Base-by-base conservation (phyloP, 1,139 yeast genomes). In the Zygosaccharomyces sapae region DNA sequence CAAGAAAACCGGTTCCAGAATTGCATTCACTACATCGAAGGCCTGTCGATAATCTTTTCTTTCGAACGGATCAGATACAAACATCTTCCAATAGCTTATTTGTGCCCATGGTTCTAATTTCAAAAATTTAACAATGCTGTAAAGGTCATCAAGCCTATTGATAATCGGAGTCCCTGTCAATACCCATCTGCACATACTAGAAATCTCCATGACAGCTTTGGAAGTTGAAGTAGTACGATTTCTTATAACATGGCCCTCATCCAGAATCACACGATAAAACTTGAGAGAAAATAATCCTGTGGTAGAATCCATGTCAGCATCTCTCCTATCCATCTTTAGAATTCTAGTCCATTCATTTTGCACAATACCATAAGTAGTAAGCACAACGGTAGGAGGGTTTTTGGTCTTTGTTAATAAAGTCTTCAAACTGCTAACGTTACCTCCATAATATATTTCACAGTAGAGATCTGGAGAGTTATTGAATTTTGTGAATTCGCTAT, bases 111-210 rank as follows among this genome's bases (percentile, higher is more conserved):
- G 97, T 56, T 86, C 90, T 9, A 90, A 69, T 39, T 80, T 76
- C 40, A 92, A 69, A 58, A 84, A 92, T 58, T 81, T 82, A 16
- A 89, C 79, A 44, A 89, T 68, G 2, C 95, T 83, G 61, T 77
- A 92, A 43, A 92, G 69, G 66, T 92, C 98, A 63, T 92, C 96
- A 6, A 92, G 72, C 52, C 90, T 71, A 65, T 92, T 92, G 43
- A 90, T 86, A 41, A 92, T 87, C 0, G 98, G 97, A 0, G 98
- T 92, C n/a, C 98, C 98, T 0, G 97, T 89, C 39, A 92, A 70
- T 2, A 85, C 76, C 98, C 98, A 92, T 53, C 80, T 80, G 44
- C 95, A 73, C 37, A 74, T 73, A 59, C 87, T 81, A 10, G 70
- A 62, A 19, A 92, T 63, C 34, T 79, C 84, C 64, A 79, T 81